Evolutionary conservation across 2,329 filamentous ascomycete species (phyloP).

Genomic region (Hansfordia pulvinata): DNA sequence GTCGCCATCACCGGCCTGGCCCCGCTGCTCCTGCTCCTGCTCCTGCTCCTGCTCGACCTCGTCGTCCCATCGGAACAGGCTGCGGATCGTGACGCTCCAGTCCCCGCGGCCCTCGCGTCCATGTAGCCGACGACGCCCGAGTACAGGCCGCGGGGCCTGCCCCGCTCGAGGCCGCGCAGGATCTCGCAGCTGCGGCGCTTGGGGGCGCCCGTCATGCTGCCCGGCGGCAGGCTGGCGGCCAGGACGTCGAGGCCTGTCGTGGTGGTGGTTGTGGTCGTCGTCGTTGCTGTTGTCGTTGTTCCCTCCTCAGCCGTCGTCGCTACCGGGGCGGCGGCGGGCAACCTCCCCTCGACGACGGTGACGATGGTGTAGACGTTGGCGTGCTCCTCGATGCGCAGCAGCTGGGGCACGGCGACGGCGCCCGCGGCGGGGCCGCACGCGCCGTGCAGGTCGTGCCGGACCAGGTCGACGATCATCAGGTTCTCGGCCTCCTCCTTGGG

Average conservation of each 20-base stretch:
- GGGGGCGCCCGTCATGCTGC: conserved; percentile 92
- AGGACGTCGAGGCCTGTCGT: conserved; percentile 65
- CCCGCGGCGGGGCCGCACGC: conserved; percentile 63
- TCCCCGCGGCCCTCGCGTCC: conserved; percentile 76
- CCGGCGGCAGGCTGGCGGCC: conserved; percentile 66
- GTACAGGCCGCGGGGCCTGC: conserved; percentile 59
- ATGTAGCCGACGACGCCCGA: conserved; percentile 84
- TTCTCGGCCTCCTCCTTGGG: conserved; percentile 93
- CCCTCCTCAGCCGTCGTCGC: too few relatives aligned
- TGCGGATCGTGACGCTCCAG: conserved; percentile 85
- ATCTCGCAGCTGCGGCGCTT: conserved; percentile 89
- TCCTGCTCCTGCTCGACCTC: conserved; percentile 25
- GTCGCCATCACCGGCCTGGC: conserved; percentile 56
- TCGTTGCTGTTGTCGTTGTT: too few relatives aligned
- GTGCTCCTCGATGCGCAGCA: conserved; percentile 84
- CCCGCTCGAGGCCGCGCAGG: conserved; percentile 52
- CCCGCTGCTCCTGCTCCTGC: conserved; percentile 57
- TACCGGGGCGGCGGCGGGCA: conserved; percentile 20
- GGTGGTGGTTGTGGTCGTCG: too few relatives aligned
- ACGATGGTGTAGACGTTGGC: conserved; percentile 86
- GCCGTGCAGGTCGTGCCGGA: conserved; percentile 85
- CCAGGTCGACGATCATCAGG: conserved; percentile 93
- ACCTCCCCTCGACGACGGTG: conserved; percentile 64
- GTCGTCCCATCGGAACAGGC: conserved; percentile 60
- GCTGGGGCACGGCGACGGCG: conserved; percentile 58